These are phyloP conservation scores for Acanthamoeba castellanii DNA, from an alignment of 208 protist species.

Conservation along the genomic window DNA sequence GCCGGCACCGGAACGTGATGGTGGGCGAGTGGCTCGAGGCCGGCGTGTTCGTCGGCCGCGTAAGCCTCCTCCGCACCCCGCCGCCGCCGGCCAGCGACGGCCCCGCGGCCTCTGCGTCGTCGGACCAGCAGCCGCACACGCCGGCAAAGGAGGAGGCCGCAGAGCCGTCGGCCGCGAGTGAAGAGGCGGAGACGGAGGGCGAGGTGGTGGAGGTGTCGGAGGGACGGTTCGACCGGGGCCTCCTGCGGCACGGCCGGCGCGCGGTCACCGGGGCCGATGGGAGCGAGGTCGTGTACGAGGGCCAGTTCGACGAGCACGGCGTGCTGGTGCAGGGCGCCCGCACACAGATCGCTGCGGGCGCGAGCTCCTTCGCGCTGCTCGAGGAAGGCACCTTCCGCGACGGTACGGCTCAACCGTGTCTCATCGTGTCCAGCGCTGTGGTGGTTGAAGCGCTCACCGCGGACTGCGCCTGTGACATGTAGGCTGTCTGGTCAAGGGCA, in stretches of 20 bases:
- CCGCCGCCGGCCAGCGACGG: not conserved
- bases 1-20: not conserved
- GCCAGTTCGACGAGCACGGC: not conserved
- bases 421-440: not conserved
- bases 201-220: not conserved
- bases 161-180: not conserved
- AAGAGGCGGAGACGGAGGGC: not conserved
- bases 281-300: not conserved
- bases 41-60: not conserved
- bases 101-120: not conserved
- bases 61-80: not conserved
- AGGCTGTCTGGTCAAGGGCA: not conserved
- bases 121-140: too few species aligned
- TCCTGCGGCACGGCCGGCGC: not conserved
- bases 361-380: not conserved
- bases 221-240: not conserved
- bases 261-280: not conserved
- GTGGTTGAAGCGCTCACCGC: not conserved
- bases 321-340: not conserved
- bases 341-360: not conserved
- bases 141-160: not conserved
- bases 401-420: not conserved
- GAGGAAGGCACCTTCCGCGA: not conserved
- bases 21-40: not conserved
- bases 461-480: too few species aligned